Evolutionary conservation across 177 flowering plant genomes (phyloP).

Genomic region (Tripterygium wilfordii): DNA sequence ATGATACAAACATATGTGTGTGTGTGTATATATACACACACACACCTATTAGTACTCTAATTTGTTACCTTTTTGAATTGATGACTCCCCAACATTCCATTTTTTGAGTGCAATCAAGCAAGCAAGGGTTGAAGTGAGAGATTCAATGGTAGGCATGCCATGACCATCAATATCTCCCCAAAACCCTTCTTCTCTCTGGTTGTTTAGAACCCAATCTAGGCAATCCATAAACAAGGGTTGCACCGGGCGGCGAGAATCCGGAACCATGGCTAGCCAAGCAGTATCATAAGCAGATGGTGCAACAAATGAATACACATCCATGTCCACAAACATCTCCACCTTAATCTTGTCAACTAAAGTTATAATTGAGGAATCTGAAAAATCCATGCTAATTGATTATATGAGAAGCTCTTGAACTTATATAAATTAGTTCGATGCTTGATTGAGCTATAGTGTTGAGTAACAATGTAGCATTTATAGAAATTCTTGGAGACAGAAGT

Average conservation of each 20-base stretch:
- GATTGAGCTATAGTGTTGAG: no score
- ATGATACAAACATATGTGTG: no score
- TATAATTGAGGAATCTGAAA: background rate
- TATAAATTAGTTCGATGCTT: no score
- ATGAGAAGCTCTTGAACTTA: no score
- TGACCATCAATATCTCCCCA: conserved; percentile 27
- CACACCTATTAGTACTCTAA: background rate
- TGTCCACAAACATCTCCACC: conserved; percentile 12
- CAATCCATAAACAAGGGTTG: conserved; percentile 26
- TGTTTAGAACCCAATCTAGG: conserved; percentile 31
- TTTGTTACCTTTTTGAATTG: conserved; percentile 21
- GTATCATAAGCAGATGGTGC: conserved; percentile 46
- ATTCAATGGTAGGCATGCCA: conserved; percentile 24
- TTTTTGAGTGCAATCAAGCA: conserved; percentile 31
- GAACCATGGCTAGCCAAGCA: conserved; percentile 49
- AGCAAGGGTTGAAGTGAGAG: conserved; percentile 33
- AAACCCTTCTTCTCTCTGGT: conserved; percentile 27
- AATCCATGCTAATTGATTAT: background rate
- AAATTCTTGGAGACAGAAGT: no score
- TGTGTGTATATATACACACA: no score
- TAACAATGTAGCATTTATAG: no score
- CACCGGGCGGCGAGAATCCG: conserved; percentile 5
- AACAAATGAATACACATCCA: conserved; percentile 10
- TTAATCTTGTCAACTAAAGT: conserved; percentile 10
- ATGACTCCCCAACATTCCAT: conserved; percentile 20